Evolutionary conservation across 441 rosid species (phyloP), one percentile per base, ranked within the genome.

Genomic region (Gossypium schwendimanii): DNA sequence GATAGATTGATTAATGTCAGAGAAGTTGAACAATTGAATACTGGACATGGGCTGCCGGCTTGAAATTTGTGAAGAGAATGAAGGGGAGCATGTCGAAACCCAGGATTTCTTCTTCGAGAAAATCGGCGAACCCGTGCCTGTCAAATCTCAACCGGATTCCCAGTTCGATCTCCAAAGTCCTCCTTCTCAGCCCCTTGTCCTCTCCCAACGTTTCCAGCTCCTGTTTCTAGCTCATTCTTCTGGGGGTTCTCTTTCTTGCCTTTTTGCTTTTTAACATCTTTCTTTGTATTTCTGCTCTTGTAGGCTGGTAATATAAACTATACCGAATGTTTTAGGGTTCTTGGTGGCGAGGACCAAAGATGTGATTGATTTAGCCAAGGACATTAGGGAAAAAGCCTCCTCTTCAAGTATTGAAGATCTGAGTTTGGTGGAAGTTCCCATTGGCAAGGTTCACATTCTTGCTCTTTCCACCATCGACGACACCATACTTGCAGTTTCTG

Each of bases 171-270:
- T 79, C 24, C 79, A 78, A 28, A 80, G 57, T 65, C 87, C 91
- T 77, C 96, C 98, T 1, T 74, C 88, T 45, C 87, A 79, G 70
- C 90, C 96, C 58, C 89, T 95, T 50, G 92, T 93, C 62, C 72
- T 89, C 77, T 87, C 98, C 69, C 80, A 88, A 65, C 73, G 55
- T 63, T 85, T 54, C 73, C 81, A 75, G 55, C 78, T 91, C 47
- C 70, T 90, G 64, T 90, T 95, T 69, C 71, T 91, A 57, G 97
- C 93, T 26, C 88, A 92, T 81, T 74, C 95, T 24, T 84, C 87
- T 7, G 97, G 97, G 18, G 15, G n/a, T 15, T 39, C 2, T 7
- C 59, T 18, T 57, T 17, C 12, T 8, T 44, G 15, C 3, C n/a
- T 14, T 21, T 7, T 47, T 15, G 24, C 62, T 2, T 8, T 64